Percentiles rank a stretch among this genome's conserved stretches.
These are phyloP conservation scores for Trifolium fragiferum DNA, from an alignment of 306 rosid species.

Conservation along the genomic window DNA sequence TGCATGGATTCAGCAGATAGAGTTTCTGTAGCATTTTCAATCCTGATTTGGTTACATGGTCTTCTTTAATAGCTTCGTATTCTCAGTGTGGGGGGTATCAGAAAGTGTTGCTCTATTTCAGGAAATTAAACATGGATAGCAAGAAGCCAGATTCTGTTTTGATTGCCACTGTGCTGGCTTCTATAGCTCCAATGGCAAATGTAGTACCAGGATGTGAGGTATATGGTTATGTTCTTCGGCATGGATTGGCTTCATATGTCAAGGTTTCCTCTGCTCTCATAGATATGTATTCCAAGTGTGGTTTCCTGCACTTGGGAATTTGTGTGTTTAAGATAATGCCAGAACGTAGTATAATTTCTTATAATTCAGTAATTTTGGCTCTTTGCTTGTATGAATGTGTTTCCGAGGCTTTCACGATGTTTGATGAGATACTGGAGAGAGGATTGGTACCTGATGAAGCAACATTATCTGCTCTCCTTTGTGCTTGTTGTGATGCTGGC, in stretches of 20 bases:
- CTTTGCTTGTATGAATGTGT: conserved; percentile 81
- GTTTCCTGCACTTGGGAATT: conserved; percentile 65
- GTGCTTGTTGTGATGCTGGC: conserved; percentile 88
- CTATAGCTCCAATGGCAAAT: conserved; percentile 64
- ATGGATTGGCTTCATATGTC: conserved; percentile 67
- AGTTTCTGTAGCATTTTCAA: conserved; percentile 61
- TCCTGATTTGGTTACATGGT: conserved; percentile 89
- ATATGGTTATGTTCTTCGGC: conserved; percentile 75
- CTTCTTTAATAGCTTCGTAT: conserved; percentile 79
- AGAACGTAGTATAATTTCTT: conserved; percentile 63
- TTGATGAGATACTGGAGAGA: conserved; percentile 56
- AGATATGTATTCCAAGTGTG: conserved; percentile 86
- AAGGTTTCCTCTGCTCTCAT: conserved; percentile 79
- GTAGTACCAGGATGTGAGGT: conserved; percentile 66
- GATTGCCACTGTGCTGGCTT: conserved; percentile 74
- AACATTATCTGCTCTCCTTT: conserved; percentile 86
- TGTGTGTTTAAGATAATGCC: conserved; percentile 63
- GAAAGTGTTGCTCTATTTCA: conserved; percentile 60
- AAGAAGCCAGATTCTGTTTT: conserved; percentile 71
- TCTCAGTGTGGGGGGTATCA: conserved; percentile 64
- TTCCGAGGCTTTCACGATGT: conserved; percentile 61
- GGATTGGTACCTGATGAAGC: conserved; percentile 71
- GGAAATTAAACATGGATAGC: conserved; percentile 57
- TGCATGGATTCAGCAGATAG: conserved; percentile 65
- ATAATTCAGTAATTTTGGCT: conserved; percentile 76